phyloP scores from a whole-genome alignment of 345 rosid genomes.

The Rubroshorea leprosula region DNA sequence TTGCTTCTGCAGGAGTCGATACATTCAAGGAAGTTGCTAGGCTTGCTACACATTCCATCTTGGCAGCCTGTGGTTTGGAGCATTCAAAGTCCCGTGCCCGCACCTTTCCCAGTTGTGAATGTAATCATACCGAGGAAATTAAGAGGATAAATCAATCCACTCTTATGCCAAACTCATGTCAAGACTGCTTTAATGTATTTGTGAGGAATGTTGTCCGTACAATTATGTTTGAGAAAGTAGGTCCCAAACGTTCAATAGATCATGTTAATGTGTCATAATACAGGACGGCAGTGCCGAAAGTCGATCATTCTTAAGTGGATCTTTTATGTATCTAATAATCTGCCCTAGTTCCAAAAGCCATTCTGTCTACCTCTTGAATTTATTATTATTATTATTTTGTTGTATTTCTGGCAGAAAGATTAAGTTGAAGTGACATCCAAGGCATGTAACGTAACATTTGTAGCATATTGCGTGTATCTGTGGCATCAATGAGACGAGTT shows the following conservation, averaged over 20 bases:
- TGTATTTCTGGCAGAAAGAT: background rate
- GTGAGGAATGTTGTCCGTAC: constrained; percentile 37
- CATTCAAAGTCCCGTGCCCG: constrained; percentile 22
- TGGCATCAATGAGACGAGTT: too few species aligned
- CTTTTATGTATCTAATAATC: background rate
- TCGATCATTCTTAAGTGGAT: too few species aligned
- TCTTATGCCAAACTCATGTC: constrained; percentile 39
- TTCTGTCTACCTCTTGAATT: background rate
- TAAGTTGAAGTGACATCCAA: background rate
- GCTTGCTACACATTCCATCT: constrained; percentile 41
- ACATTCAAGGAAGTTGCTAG: constrained; percentile 47
- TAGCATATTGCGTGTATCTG: too few species aligned
- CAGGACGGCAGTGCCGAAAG: background rate
- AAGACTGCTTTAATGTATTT: constrained; percentile 38
- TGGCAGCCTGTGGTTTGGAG: constrained; percentile 46
- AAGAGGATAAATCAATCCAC: constrained; percentile 18
- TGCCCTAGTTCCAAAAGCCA: background rate
- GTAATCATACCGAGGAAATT: constrained; percentile 28
- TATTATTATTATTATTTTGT: too few species aligned
- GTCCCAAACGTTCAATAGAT: background rate
- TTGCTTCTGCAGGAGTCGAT: constrained; percentile 29
- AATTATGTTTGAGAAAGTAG: constrained; percentile 21
- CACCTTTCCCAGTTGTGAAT: constrained; percentile 17
- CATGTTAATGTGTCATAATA: background rate
- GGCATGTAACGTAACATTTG: background rate